Evolutionary conservation across 1,284 basidiomycete genomes (phyloP).

Genomic region (Polyporus tsugae): DNA sequence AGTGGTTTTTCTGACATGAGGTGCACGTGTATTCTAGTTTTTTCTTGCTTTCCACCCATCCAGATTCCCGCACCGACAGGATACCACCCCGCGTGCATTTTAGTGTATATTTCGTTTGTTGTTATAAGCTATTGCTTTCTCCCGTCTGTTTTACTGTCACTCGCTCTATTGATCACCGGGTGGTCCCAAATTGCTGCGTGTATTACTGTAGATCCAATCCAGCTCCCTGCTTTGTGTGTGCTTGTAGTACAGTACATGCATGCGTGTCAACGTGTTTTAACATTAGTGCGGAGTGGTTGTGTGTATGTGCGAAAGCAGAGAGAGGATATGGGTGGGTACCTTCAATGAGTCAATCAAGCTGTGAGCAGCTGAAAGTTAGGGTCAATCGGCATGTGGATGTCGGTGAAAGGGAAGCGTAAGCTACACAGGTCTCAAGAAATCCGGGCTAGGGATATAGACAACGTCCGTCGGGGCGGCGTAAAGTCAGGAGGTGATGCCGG

Average conservation of each 20-base stretch:
- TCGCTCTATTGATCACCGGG: slow-evolving; percentile 24
- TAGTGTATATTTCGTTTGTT: slow-evolving; percentile 1
- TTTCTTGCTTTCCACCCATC: neutral
- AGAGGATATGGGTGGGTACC: neutral
- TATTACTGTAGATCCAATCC: slow-evolving; percentile 32
- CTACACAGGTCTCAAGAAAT: slow-evolving; percentile 19
- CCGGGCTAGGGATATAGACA: slow-evolving; percentile 7
- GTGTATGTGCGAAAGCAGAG: slow-evolving; percentile 5
- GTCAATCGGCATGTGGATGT: neutral
- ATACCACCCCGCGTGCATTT: neutral
- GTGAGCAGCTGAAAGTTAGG: neutral
- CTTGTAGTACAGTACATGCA: slow-evolving; percentile 33
- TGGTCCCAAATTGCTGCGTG: slow-evolving; percentile 31
- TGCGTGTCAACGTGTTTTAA: slow-evolving; percentile 14
- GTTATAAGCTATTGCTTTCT: neutral
- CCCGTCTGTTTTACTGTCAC: neutral
- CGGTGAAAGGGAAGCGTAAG: slow-evolving; percentile 11
- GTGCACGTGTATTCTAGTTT: slow-evolving; percentile 8
- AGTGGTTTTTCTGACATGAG: neutral
- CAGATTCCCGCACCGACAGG: neutral
- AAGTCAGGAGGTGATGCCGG: slow-evolving; percentile 11
- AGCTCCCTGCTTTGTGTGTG: slow-evolving; percentile 30
- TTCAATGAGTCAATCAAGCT: neutral
- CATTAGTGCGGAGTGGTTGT: neutral
- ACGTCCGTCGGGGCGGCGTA: slow-evolving; percentile 8